Conservation (phyloP, 345 rosid genomes). For the Zanthoxylum bungeanum region DNA sequence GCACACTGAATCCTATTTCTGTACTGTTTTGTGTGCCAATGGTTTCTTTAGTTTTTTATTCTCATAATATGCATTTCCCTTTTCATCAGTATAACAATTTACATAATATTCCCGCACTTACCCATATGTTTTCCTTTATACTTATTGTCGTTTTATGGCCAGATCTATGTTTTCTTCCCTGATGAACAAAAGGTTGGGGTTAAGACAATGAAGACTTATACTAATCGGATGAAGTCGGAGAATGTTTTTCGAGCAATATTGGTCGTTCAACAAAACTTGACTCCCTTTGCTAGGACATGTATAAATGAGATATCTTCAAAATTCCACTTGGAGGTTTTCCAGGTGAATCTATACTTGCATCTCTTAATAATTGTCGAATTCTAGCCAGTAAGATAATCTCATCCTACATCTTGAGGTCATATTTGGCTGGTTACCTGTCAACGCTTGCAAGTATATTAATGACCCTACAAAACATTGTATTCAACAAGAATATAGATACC, state of each 20-base stretch:
- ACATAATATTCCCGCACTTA: background rate
- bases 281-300: conserved; percentile 82
- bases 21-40: background rate
- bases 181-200: conserved; percentile 84
- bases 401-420: background rate
- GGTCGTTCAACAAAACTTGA: conserved; percentile 78
- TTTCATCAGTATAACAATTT: background rate
- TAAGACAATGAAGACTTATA: conserved; percentile 87
- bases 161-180: conserved; percentile 88
- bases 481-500: background rate
- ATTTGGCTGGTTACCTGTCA: background rate
- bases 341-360: conserved; percentile 41
- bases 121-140: background rate
- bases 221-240: conserved; percentile 79
- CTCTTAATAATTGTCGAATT: background rate
- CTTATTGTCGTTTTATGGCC: conserved; percentile 7
- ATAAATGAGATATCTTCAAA: conserved; percentile 62
- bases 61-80: background rate
- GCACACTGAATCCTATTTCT: background rate
- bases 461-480: background rate
- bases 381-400: background rate
- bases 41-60: background rate
- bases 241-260: conserved; percentile 75
- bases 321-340: conserved; percentile 83
- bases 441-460: background rate